phyloP scores from a whole-genome alignment of 805 yeast genomes.

The Teunomyces aglyptinius region DNA sequence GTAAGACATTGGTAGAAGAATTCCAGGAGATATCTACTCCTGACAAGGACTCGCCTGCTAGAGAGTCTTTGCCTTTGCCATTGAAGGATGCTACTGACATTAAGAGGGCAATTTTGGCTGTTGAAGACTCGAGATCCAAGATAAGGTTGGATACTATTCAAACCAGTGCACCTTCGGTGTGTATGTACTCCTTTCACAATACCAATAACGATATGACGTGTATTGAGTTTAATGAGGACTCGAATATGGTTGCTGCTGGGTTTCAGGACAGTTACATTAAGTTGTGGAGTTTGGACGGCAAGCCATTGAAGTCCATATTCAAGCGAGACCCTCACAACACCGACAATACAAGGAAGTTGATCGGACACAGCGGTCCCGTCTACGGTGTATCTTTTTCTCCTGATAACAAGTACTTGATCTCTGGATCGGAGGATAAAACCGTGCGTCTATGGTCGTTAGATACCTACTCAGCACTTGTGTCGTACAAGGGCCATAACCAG shows the following conservation, averaged over 20 bases:
- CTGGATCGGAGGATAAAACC: conserved; percentile 89
- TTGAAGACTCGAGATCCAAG: conserved; percentile 78
- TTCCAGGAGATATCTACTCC: conserved; percentile 57
- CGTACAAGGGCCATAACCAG: conserved; percentile 94
- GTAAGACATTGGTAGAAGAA: conserved; percentile 58
- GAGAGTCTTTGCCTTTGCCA: conserved; percentile 82
- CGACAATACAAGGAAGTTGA: conserved; percentile 53
- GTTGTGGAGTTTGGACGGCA: conserved; percentile 91
- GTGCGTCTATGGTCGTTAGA: conserved; percentile 93
- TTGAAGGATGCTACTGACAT: conserved; percentile 76
- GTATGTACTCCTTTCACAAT: conserved; percentile 98
- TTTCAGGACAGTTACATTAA: conserved; percentile 89
- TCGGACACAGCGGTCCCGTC: conserved; percentile 95
- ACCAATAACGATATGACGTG: conserved; percentile 87
- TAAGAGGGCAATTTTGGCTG: conserved; percentile 70
- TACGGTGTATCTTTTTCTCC: conserved; percentile 90
- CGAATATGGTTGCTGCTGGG: conserved; percentile 87
- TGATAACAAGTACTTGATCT: conserved; percentile 75
- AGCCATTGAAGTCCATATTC: conserved; percentile 65
- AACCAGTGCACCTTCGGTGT: conserved; percentile 87
- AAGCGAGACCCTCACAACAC: conserved; percentile 52
- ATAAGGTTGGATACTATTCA: conserved; percentile 68
- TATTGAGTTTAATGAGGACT: conserved; percentile 81
- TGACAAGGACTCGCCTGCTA: conserved; percentile 65
- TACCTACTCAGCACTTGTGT: conserved; percentile 81